These are phyloP conservation scores for Globisporangium lucens DNA, from an alignment of 352 stramenopile genomes.

Conservation along the genomic window DNA sequence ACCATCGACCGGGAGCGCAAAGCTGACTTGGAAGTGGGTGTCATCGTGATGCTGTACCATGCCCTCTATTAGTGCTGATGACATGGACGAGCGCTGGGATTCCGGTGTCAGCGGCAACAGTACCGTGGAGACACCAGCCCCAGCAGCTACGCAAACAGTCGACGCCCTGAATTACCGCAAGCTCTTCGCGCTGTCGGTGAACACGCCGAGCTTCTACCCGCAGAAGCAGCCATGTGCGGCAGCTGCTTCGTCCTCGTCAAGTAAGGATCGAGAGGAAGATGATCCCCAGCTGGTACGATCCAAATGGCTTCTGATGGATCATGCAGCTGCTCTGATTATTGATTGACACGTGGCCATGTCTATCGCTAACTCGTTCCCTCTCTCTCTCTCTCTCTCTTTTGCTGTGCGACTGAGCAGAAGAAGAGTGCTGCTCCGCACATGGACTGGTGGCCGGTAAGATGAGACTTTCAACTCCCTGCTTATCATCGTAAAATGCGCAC, in stretches of 20 bases:
- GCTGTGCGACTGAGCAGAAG: conserved; percentile 5
- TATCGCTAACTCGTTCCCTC: background rate
- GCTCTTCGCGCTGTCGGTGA: conserved; percentile 32
- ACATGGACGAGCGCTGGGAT: background rate
- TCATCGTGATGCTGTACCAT: background rate
- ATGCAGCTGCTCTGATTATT: conserved; percentile 1
- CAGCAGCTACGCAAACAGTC: background rate
- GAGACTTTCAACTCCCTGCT: background rate
- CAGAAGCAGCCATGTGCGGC: background rate
- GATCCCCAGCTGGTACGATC: conserved; percentile 21
- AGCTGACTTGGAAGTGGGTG: background rate
- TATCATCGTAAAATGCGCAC: background rate
- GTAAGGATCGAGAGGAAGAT: conserved; percentile 1
- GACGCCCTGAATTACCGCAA: conserved; percentile 19
- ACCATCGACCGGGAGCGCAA: background rate
- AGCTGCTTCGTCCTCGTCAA: background rate
- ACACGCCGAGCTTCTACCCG: conserved; percentile 42
- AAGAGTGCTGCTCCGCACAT: conserved; percentile 67
- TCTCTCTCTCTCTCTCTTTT: background rate
- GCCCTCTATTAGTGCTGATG: background rate
- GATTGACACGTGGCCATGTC: background rate
- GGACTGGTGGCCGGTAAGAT: conserved; percentile 71
- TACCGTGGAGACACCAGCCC: background rate
- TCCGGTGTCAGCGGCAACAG: background rate
- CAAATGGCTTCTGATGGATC: conserved; percentile 14